Evolutionary conservation across 176 grass and related monocot species (phyloP).

Genomic region (Typha latifolia): DNA sequence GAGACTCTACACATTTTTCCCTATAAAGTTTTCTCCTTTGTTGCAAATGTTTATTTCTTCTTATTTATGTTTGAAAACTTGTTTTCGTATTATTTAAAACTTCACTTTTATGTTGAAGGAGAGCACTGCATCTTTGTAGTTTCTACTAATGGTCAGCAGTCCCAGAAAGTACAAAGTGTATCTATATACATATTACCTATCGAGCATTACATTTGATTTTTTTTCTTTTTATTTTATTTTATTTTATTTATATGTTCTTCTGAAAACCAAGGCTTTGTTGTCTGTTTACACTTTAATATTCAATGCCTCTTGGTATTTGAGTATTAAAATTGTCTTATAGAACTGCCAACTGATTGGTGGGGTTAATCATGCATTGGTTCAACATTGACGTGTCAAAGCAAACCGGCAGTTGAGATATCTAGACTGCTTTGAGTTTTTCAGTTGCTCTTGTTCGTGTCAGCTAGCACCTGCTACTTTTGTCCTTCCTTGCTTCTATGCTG

Average conservation of each 20-base stretch:
- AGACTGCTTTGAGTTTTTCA: background rate
- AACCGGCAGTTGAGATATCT: background rate
- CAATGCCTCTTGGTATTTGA: background rate
- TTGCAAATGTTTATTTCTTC: background rate
- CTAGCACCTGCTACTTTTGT: background rate
- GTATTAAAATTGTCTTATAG: background rate
- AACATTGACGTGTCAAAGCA: background rate
- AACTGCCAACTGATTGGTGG: background rate
- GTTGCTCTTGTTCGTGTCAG: background rate
- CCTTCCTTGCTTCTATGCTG: background rate
- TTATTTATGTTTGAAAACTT: background rate
- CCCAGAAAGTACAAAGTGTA: too few relatives aligned
- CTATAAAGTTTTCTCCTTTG: background rate
- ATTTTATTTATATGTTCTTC: too few relatives aligned
- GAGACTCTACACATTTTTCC: background rate
- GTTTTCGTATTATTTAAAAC: background rate
- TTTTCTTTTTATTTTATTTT: too few relatives aligned
- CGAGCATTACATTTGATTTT: too few relatives aligned
- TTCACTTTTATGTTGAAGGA: too few relatives aligned
- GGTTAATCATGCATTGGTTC: background rate
- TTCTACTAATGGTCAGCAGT: background rate
- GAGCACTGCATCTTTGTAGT: background rate
- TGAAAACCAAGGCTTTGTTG: too few relatives aligned
- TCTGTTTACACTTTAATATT: background rate
- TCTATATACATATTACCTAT: too few relatives aligned